Conservation (phyloP, 345 rosid species). For the Erodium maritimum region DNA sequence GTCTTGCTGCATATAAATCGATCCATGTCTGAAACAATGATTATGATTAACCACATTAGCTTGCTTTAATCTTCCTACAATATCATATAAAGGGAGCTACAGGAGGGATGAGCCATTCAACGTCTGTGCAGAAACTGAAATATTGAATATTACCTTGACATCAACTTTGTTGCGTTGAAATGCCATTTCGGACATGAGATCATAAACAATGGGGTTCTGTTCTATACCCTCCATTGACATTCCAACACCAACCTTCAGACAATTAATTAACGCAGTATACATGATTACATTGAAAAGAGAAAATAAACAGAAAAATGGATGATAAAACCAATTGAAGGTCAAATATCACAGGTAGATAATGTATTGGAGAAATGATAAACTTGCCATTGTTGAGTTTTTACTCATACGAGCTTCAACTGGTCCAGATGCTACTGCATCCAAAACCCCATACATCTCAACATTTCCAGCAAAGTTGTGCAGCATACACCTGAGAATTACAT, state of each 20-base stretch:
- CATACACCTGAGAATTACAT: slow-evolving; percentile 47
- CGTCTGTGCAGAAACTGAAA: no score
- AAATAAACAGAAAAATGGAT: neutral
- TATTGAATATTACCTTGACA: slow-evolving; percentile 35
- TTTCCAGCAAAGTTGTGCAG: slow-evolving; percentile 75
- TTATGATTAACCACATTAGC: slow-evolving; percentile 2
- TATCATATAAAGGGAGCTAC: neutral
- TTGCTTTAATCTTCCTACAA: neutral
- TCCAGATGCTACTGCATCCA: slow-evolving; percentile 58
- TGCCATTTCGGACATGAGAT: slow-evolving; percentile 74
- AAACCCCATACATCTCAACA: slow-evolving; percentile 55
- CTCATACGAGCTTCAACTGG: slow-evolving; percentile 52
- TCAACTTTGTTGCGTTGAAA: slow-evolving; percentile 46
- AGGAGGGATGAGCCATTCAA: neutral
- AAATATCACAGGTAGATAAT: neutral
- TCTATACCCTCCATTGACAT: slow-evolving; percentile 82
- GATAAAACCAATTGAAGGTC: neutral
- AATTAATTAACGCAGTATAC: slow-evolving; percentile 7
- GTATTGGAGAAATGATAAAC: slow-evolving; percentile 7
- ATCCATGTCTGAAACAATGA: slow-evolving; percentile 58
- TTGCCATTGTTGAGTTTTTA: slow-evolving; percentile 56
- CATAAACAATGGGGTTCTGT: slow-evolving; percentile 66
- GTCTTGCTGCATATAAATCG: slow-evolving; percentile 37
- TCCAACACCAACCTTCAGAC: slow-evolving; percentile 59
- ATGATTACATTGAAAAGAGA: neutral